Conservation (phyloP, 441 rosid genomes). For the Populus hybrid region DNA sequence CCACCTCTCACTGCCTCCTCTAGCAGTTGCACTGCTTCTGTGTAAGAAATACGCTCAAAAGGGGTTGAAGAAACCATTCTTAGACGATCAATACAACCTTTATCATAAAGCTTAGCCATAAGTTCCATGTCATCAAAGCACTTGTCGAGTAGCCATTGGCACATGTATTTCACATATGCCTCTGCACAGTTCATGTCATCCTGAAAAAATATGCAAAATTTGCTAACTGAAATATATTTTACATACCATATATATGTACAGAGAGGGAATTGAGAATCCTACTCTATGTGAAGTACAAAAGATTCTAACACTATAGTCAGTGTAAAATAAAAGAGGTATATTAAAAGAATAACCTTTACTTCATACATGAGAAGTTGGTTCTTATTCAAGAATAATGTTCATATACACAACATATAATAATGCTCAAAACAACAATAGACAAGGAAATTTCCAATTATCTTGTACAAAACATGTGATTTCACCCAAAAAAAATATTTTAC, state of each 20-base stretch:
- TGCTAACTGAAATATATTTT: neutral
- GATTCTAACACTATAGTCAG: neutral
- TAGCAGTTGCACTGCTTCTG: conserved; percentile 69
- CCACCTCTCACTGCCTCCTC: conserved; percentile 69
- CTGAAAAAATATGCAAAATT: conserved; percentile 34
- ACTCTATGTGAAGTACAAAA: neutral
- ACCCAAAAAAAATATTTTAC: too few relatives aligned
- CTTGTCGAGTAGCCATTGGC: conserved; percentile 77
- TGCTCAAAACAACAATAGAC: too few relatives aligned
- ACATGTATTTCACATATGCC: conserved; percentile 80
- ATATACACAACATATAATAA: neutral
- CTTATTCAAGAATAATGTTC: neutral
- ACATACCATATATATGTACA: neutral
- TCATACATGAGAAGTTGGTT: neutral
- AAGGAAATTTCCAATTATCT: too few relatives aligned
- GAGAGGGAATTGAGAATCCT: neutral
- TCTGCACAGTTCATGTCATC: conserved; percentile 98
- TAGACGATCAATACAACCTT: conserved; percentile 68
- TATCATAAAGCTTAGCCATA: conserved; percentile 76
- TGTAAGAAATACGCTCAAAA: conserved; percentile 74
- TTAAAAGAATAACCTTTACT: neutral
- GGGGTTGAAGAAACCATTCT: conserved; percentile 79
- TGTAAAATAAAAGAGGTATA: neutral
- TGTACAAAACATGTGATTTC: too few relatives aligned
- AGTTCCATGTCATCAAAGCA: conserved; percentile 85